phyloP scores from a whole-genome alignment of 768 basidiomycete genomes.

The Mrakia gelida region DNA sequence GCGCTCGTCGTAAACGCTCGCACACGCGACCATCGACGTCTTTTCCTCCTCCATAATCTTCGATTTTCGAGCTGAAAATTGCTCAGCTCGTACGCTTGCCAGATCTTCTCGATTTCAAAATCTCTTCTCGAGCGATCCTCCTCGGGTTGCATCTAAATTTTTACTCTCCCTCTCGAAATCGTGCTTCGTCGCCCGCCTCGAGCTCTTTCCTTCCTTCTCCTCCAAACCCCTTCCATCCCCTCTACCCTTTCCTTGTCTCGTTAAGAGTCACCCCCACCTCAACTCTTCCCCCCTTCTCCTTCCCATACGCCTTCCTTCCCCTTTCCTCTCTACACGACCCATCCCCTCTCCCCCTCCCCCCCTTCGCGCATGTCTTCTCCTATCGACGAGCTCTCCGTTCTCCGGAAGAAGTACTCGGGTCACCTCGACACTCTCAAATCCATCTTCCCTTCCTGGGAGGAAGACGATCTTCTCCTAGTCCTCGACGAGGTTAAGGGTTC shows the following conservation, averaged over 20 bases:
- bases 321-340: neutral
- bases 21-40: too few species aligned
- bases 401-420: constrained; percentile 38
- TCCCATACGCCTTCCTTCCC: neutral
- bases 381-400: neutral
- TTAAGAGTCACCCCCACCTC: neutral
- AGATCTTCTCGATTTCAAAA: too few species aligned
- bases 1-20: neutral
- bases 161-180: neutral
- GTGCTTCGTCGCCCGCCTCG: too few species aligned
- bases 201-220: neutral
- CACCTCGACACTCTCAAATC: constrained; percentile 41
- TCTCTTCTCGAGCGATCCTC: too few species aligned
- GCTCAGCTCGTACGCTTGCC: too few species aligned
- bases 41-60: too few species aligned
- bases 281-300: neutral
- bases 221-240: neutral
- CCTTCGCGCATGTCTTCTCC: neutral
- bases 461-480: constrained; percentile 42
- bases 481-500: constrained; percentile 44
- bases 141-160: too few species aligned
- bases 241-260: neutral
- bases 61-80: too few species aligned
- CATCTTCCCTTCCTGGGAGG: constrained; percentile 46
- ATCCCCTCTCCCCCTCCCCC: neutral